phyloP scores from a whole-genome alignment of 352 stramenopile species.

The Phytophthora meadii region DNA sequence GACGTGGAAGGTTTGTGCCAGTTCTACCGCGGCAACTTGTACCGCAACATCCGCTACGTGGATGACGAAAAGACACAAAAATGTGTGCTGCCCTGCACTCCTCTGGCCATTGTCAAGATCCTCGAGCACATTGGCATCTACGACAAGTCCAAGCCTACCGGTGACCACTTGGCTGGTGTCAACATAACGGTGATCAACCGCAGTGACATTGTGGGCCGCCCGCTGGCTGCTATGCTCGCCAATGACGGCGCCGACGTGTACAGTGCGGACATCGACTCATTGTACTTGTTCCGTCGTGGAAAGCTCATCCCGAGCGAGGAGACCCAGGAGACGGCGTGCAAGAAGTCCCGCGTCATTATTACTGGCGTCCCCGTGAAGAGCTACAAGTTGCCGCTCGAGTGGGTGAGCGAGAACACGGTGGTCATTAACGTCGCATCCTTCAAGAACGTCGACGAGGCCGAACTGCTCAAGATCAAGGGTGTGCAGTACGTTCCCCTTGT shows the following conservation, averaged over 20 bases:
- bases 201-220: slow-evolving; percentile 96
- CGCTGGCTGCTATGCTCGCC: slow-evolving; percentile 95
- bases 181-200: slow-evolving; percentile 97
- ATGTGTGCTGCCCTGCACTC: slow-evolving; percentile 97
- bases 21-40: slow-evolving; percentile 97
- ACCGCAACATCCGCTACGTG: slow-evolving; percentile 97
- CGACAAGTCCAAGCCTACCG: slow-evolving; percentile 65
- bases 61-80: slow-evolving; percentile 92
- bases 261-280: slow-evolving; percentile 96
- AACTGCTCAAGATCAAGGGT: slow-evolving; percentile 89
- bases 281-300: slow-evolving; percentile 94
- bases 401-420: slow-evolving; percentile 92
- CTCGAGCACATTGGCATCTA: slow-evolving; percentile 93
- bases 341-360: slow-evolving; percentile 93
- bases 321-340: slow-evolving; percentile 88
- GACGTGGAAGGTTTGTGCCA: slow-evolving; percentile 97
- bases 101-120: slow-evolving; percentile 96
- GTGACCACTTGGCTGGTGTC: slow-evolving; percentile 79
- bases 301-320: slow-evolving; percentile 89
- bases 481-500: slow-evolving; percentile 96
- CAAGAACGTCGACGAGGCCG: slow-evolving; percentile 96
- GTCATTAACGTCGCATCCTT: slow-evolving; percentile 97
- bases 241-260: slow-evolving; percentile 96
- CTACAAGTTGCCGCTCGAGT: slow-evolving; percentile 94
- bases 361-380: slow-evolving; percentile 93